Evolutionary conservation across 305 asterid genomes (phyloP).

Genomic region (Fraxinus xanthoxyloides): DNA sequence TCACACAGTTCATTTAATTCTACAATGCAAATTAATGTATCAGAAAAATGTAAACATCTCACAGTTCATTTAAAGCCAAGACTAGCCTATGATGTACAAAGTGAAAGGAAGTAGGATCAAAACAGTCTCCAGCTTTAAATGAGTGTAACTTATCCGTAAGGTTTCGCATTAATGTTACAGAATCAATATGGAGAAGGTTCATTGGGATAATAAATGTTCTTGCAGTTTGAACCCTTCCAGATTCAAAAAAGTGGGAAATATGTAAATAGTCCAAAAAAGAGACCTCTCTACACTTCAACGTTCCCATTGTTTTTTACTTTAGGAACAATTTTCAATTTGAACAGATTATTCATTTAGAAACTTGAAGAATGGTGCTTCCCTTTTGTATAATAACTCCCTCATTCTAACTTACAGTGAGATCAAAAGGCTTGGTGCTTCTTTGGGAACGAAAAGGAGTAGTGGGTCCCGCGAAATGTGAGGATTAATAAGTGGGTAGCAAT

Average conservation of each 20-base stretch:
- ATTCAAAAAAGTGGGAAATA: not conserved
- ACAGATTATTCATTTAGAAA: not conserved
- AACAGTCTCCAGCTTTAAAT: not conserved
- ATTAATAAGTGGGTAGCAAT: not conserved
- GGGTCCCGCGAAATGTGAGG: not conserved
- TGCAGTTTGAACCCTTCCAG: not conserved
- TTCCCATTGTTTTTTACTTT: not conserved
- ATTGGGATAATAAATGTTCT: not conserved
- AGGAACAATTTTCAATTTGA: not conserved
- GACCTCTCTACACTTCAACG: not conserved
- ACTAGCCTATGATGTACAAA: not conserved
- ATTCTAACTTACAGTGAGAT: not conserved
- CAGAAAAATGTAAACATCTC: not conserved
- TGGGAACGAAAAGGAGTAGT: not conserved
- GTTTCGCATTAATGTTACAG: not conserved
- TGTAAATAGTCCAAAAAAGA: not conserved
- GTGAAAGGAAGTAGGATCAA: not conserved
- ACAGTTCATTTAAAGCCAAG: not conserved
- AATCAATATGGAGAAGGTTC: not conserved
- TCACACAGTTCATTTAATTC: not conserved
- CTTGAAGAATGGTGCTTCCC: not conserved
- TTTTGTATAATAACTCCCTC: not conserved
- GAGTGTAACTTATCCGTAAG: not conserved
- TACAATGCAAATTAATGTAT: not conserved
- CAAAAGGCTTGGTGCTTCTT: not conserved